Percentiles rank a stretch among this genome's conserved stretches.
Evolutionary conservation across 345 rosid genomes (phyloP).

Genomic region (Lumnitzera littorea): DNA sequence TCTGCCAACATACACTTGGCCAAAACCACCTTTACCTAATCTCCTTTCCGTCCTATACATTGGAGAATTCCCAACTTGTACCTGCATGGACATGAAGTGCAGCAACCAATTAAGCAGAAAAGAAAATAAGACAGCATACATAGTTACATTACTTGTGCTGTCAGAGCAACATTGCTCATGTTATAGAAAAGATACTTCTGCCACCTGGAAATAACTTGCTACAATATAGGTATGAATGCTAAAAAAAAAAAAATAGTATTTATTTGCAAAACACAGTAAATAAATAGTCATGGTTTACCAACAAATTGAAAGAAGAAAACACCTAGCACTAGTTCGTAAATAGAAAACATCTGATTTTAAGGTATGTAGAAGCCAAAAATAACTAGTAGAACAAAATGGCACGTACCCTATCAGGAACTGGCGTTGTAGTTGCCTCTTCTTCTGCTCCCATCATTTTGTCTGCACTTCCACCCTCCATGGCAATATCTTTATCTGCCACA

Average conservation of each 20-base stretch:
- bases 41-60: slow-evolving; percentile 73
- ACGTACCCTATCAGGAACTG: slow-evolving; percentile 85
- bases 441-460: slow-evolving; percentile 68
- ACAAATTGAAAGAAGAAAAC: too few species aligned
- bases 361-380: not conserved
- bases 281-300: too few species aligned
- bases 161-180: too few species aligned
- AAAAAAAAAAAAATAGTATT: too few species aligned
- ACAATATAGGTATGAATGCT: too few species aligned
- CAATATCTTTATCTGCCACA: slow-evolving; percentile 73
- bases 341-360: not conserved
- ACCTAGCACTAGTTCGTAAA: too few species aligned
- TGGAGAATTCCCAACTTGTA: slow-evolving; percentile 89
- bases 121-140: not conserved
- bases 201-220: too few species aligned
- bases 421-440: slow-evolving; percentile 72
- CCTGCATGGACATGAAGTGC: slow-evolving; percentile 27
- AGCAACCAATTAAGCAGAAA: not conserved
- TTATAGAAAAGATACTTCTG: too few species aligned
- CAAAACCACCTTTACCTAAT: slow-evolving; percentile 98
- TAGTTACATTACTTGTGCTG: too few species aligned
- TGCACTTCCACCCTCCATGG: slow-evolving; percentile 71
- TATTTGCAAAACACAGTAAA: too few species aligned
- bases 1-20: slow-evolving; percentile 95
- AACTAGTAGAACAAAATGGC: slow-evolving; percentile 7